Evolutionary conservation across 352 stramenopile genomes (phyloP), one percentile per base, ranked within the genome.

Genomic region (Achlya hypogyna): DNA sequence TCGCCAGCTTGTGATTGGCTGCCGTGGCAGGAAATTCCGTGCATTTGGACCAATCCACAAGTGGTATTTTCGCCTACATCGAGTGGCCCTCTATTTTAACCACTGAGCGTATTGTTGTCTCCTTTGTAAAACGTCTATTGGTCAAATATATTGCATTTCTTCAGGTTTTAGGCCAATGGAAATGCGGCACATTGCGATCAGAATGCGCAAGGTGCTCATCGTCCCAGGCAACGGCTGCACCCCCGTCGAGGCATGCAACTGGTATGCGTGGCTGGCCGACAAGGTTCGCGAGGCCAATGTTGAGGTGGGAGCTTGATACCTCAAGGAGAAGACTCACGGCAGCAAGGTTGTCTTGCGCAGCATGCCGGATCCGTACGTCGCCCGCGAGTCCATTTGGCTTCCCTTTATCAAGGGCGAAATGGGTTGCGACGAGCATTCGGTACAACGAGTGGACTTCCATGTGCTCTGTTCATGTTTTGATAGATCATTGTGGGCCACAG

Each of bases 141-240:
- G n/a, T n/a, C n/a, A n/a, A n/a, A n/a, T n/a, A n/a, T n/a, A n/a
- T 45, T 45, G 38, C 2, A 45, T 45, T 10, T 45, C 12, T 18
- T 3, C 12, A 10, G 38, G n/a, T 1, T 45, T 45, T 45, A n/a
- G 38, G 38, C 38, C 38, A n/a, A 45, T 45, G 38, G 38, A n/a
- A n/a, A n/a, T n/a, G n/a, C n/a, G n/a, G n/a, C n/a, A n/a, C n/a
- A n/a, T n/a, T n/a, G n/a, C n/a, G n/a, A n/a, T 45, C 38, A 45
- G 6, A 45, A 45, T 45, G 38, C 14, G 12, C 2, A 56, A 56
- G 49, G 60, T 67, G 9, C 45, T 88, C 53, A 85, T 88, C 56
- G 77, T 80, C 45, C 81, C 81, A 31, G 81, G 81, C 9, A 89
- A 88, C 64, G 81, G 79, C 27, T 87, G 81, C 60, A 76, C 68